These are phyloP conservation scores for Retiboletus flavoniger DNA, from an alignment of 1,284 basidiomycete genomes.

Conservation along the genomic window DNA sequence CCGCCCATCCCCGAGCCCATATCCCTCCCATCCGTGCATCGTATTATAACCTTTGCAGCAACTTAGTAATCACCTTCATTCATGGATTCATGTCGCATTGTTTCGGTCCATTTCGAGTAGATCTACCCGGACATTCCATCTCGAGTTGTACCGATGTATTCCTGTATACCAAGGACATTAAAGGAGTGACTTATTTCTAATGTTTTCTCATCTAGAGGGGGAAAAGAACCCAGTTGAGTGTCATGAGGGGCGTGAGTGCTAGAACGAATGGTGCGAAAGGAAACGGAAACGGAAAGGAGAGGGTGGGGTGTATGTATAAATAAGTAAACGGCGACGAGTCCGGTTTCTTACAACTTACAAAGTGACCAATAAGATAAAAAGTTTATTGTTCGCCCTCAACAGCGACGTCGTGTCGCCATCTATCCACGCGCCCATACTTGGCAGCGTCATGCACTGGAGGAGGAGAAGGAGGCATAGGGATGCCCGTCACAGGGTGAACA, in stretches of 20 bases:
- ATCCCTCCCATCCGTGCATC: conserved; percentile 17
- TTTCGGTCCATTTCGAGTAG: conserved; percentile 39
- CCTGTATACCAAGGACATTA: conserved; percentile 36
- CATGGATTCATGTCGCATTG: conserved; percentile 37
- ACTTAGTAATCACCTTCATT: conserved; percentile 30
- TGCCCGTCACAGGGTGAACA: conserved; percentile 48
- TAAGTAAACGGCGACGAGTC: conserved; percentile 14
- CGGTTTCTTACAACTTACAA: conserved; percentile 8
- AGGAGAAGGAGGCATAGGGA: conserved; percentile 54
- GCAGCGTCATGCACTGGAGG: conserved; percentile 60
- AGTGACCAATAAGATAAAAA: conserved; percentile 8
- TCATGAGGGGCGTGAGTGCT: conserved; percentile 7
- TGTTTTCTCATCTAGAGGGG: neutral
- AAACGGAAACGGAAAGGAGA: neutral
- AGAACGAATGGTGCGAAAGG: neutral
- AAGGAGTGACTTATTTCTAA: conserved; percentile 38
- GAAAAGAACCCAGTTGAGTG: neutral
- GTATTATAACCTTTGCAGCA: conserved; percentile 29
- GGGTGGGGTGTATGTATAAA: conserved; percentile 5
- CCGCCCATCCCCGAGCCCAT: neutral
- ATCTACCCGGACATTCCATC: conserved; percentile 35
- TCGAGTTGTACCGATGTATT: conserved; percentile 37
- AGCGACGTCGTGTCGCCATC: conserved; percentile 74
- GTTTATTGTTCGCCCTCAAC: conserved; percentile 53
- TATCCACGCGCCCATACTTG: conserved; percentile 71